Percentiles rank a stretch among this genome's conserved stretches.
Evolutionary conservation across 148 eudicot genomes (phyloP).

Genomic region (Selenicereus undatus): DNA sequence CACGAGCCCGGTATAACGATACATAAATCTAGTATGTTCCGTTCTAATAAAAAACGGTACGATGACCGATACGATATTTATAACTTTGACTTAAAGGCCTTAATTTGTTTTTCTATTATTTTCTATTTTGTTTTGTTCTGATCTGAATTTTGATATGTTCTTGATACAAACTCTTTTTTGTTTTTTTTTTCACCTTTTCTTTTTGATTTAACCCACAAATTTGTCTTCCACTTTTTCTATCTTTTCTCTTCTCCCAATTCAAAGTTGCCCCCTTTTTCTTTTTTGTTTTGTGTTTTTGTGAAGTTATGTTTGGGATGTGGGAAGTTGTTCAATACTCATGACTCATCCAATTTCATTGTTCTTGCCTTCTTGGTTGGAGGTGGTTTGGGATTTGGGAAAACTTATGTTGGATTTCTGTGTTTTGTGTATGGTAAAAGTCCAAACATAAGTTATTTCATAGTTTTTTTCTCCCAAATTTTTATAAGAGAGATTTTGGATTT

Average conservation of each 20-base stretch:
- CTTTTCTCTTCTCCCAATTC: not conserved
- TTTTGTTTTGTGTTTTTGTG: not conserved
- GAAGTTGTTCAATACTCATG: not conserved
- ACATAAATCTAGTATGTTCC: too few relatives aligned
- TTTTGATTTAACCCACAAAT: constrained; percentile 20
- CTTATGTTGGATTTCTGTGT: not conserved
- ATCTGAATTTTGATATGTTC: not conserved
- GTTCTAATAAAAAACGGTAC: too few relatives aligned
- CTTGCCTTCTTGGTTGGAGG: not conserved
- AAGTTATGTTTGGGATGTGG: not conserved
- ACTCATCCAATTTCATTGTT: not conserved
- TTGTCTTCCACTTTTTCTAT: constrained; percentile 7
- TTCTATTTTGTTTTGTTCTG: not conserved
- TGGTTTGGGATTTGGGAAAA: not conserved
- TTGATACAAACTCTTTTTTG: not conserved
- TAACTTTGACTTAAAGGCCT: too few relatives aligned
- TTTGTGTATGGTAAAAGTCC: too few relatives aligned
- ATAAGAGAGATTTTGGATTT: too few relatives aligned
- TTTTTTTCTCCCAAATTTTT: too few relatives aligned
- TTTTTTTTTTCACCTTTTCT: not conserved
- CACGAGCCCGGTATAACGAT: too few relatives aligned
- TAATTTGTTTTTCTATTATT: too few relatives aligned
- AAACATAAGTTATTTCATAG: too few relatives aligned
- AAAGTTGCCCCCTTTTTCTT: not conserved
- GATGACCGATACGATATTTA: too few relatives aligned